phyloP scores from a whole-genome alignment of 176 grass and related monocot species.

The Tillandsia fasciculata region DNA sequence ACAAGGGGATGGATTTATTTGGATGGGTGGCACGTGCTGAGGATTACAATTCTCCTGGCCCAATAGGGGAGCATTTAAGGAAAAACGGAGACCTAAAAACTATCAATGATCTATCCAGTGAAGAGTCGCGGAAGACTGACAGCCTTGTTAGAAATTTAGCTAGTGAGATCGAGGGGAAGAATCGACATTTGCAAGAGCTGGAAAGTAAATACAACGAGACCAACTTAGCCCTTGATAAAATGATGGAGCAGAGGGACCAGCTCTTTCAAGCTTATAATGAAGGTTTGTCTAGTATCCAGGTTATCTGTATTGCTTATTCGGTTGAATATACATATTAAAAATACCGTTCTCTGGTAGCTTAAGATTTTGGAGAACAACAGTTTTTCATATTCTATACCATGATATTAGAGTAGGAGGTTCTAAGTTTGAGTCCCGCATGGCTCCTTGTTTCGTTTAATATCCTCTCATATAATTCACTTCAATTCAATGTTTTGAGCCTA shows the following conservation, averaged over 20 bases:
- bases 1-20: conserved; percentile 23
- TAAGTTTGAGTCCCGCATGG: no score
- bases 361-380: no score
- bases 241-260: conserved; percentile 54
- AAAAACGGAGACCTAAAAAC: conserved; percentile 52
- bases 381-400: no score
- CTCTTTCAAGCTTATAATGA: conserved; percentile 34
- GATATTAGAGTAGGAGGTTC: no score
- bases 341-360: no score
- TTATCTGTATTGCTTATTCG: neutral
- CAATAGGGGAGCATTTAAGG: conserved; percentile 33
- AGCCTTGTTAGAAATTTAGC: conserved; percentile 38
- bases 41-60: conserved; percentile 31
- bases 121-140: conserved; percentile 37
- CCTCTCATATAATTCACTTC: no score
- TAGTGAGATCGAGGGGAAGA: conserved; percentile 39
- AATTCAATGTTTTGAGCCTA: no score
- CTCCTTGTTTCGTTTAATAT: no score
- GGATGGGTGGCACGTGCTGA: conserved; percentile 48
- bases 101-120: conserved; percentile 34
- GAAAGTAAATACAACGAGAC: conserved; percentile 40
- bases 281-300: conserved; percentile 11
- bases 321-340: no score
- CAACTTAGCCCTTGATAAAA: conserved; percentile 26
- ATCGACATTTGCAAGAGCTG: conserved; percentile 29